Conservation (phyloP, 306 rosid species). For the Quercus gilva region DNA sequence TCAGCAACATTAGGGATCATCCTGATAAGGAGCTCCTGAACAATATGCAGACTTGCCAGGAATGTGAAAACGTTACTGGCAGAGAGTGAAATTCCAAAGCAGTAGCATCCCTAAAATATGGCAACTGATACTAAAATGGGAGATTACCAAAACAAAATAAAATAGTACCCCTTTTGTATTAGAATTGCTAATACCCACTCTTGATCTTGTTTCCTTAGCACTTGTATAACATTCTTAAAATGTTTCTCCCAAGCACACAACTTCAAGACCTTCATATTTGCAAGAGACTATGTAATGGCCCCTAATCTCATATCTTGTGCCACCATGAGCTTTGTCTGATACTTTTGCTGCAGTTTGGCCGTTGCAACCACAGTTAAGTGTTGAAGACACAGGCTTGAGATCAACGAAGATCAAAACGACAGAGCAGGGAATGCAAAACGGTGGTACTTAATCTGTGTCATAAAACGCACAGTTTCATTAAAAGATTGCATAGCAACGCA, state of each 20-base stretch:
- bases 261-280: conserved; percentile 36
- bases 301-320: conserved; percentile 20
- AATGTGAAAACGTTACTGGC: conserved; percentile 26
- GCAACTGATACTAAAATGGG: conserved; percentile 16
- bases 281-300: conserved; percentile 20
- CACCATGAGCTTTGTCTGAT: conserved; percentile 19
- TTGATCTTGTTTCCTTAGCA: conserved; percentile 19
- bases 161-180: conserved; percentile 9
- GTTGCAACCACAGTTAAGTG: neutral
- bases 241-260: conserved; percentile 32
- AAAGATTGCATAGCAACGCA: too few species aligned
- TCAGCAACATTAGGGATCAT: conserved; percentile 20
- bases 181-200: conserved; percentile 4
- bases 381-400: too few species aligned
- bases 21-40: conserved; percentile 29
- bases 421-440: too few species aligned
- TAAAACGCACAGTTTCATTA: too few species aligned
- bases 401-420: too few species aligned
- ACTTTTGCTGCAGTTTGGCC: conserved; percentile 23
- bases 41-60: conserved; percentile 26
- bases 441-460: too few species aligned
- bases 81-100: conserved; percentile 19
- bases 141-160: conserved; percentile 25
- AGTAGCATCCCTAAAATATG: conserved; percentile 31
- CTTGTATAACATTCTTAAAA: conserved; percentile 19